Base-by-base conservation (phyloP, 345 rosid species). In the Syzygium aromaticum region DNA sequence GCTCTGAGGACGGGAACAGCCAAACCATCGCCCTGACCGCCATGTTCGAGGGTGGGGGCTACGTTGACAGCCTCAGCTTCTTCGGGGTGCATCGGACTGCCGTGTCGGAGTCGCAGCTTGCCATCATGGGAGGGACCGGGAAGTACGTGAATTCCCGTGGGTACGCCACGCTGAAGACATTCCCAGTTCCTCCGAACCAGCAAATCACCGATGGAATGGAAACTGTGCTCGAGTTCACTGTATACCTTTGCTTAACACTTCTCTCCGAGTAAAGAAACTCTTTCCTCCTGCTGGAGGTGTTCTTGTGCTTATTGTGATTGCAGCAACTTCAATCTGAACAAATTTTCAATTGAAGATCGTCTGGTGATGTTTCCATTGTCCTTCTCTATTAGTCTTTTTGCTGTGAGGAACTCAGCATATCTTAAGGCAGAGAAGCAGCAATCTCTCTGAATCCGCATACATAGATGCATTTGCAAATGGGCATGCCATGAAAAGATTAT, bases 121-220 rank as follows among this genome's bases (percentile, higher is more conserved):
- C 97, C 6, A 88, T 97, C 85, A 96, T 95, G 98, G 99, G 98
- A 54, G 99, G 98, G 21, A 97, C 98, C 0, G 98, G 99, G 21
- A 95, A 94, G 88, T 94, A 92, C 89, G 96, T 94, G 78, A 94
- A 96, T 89, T 96, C 96, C 5, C 90, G 91, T 85, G 99, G 98
- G 1, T 94, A 86, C 52, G 97, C 99, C 8, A 90, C 93, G 56
- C 89, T 96, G 33, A 94, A 96, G 91, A 94, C 96, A 11, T 90
- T 94, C 86, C 92, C 96, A 2, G 93, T 89, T 3, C 86, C 85
- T 2, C 86, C 86, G 6, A 93, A 90, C 53, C 96, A 91, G 85
- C 95, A 93, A 53, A 92, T 90, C 53, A 94, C 93, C 57, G 98
- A 97, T 88, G 98, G 98, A 3, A 56, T 89, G 78, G 95, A 96